Evolutionary conservation across 1,284 basidiomycete genomes (phyloP).

Genomic region (Erythrobasidium hasegawianum): DNA sequence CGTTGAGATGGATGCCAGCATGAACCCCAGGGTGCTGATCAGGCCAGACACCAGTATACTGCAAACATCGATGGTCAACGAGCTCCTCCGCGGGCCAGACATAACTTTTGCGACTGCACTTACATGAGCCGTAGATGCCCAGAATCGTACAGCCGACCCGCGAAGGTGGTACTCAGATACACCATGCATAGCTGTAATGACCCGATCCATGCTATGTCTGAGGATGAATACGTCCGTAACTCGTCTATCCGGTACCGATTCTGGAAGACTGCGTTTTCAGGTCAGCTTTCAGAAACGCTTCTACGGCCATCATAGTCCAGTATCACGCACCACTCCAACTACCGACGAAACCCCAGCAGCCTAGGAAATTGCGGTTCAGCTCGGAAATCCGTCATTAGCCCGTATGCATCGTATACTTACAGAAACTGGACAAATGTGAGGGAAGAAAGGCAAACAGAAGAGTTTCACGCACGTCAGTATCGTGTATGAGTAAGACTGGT

Average conservation of each 20-base stretch:
- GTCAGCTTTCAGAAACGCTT: conserved; percentile 15
- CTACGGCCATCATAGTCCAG: neutral
- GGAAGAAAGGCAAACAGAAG: too few relatives aligned
- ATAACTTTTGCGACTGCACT: neutral
- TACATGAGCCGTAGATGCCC: conserved; percentile 25
- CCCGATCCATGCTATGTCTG: conserved; percentile 30
- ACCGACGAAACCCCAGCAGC: neutral
- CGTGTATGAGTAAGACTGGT: too few relatives aligned
- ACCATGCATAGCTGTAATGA: conserved; percentile 29
- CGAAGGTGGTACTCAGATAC: conserved; percentile 19
- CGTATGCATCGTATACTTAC: too few relatives aligned
- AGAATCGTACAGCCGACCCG: conserved; percentile 20
- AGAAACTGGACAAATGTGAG: conserved; percentile 6
- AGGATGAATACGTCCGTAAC: conserved; percentile 2
- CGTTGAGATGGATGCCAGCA: conserved; percentile 32
- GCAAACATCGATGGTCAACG: neutral
- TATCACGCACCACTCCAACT: neutral
- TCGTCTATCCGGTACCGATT: neutral
- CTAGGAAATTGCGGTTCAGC: neutral
- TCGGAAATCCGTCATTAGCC: too few relatives aligned
- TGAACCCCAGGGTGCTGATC: conserved; percentile 22
- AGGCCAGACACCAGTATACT: conserved; percentile 18
- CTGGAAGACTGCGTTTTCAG: neutral
- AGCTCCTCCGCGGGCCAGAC: too few relatives aligned
- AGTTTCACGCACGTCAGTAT: too few relatives aligned